These are phyloP conservation scores for Kalmanozyma brasiliensis DNA, from an alignment of 1,284 basidiomycete genomes.

Conservation along the genomic window DNA sequence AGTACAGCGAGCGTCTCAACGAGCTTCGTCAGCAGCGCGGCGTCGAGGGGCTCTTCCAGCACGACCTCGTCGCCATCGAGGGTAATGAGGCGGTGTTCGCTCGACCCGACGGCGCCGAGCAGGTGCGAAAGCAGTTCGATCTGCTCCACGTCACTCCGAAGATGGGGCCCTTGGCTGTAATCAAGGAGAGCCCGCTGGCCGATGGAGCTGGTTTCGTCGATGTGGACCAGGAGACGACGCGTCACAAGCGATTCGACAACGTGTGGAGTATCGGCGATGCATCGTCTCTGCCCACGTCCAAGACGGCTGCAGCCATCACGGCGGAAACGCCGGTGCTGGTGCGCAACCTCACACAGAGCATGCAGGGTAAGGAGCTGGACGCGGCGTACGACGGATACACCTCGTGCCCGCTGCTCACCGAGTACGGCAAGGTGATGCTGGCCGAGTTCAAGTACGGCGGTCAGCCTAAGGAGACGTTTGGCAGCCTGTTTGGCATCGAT, in stretches of 20 bases:
- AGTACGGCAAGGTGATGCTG: constrained; percentile 85
- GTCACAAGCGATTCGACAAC: constrained; percentile 83
- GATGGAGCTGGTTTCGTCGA: constrained; percentile 77
- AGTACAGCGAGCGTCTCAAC: constrained; percentile 89
- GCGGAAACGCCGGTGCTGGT: constrained; percentile 90
- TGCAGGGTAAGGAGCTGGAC: constrained; percentile 46
- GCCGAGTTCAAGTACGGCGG: constrained; percentile 86
- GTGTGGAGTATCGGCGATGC: constrained; percentile 91
- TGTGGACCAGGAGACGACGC: constrained; percentile 82
- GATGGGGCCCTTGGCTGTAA: constrained; percentile 85
- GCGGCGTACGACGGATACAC: constrained; percentile 68
- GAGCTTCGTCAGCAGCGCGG: constrained; percentile 81
- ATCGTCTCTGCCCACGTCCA: constrained; percentile 89
- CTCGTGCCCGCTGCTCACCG: constrained; percentile 72
- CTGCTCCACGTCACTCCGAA: constrained; percentile 88
- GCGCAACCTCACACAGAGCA: constrained; percentile 76
- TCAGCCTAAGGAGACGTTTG: constrained; percentile 80
- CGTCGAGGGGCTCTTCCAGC: constrained; percentile 81
- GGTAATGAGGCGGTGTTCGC: constrained; percentile 80
- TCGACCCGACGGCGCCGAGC: constrained; percentile 43
- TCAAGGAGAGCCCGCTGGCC: constrained; percentile 74
- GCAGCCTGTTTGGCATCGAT: constrained; percentile 54
- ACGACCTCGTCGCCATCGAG: constrained; percentile 81
- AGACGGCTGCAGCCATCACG: constrained; percentile 94
- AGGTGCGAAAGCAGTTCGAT: constrained; percentile 79